Base-by-base conservation (phyloP, 2,329 filamentous ascomycete species). In the Tolypocladium capitatum region DNA sequence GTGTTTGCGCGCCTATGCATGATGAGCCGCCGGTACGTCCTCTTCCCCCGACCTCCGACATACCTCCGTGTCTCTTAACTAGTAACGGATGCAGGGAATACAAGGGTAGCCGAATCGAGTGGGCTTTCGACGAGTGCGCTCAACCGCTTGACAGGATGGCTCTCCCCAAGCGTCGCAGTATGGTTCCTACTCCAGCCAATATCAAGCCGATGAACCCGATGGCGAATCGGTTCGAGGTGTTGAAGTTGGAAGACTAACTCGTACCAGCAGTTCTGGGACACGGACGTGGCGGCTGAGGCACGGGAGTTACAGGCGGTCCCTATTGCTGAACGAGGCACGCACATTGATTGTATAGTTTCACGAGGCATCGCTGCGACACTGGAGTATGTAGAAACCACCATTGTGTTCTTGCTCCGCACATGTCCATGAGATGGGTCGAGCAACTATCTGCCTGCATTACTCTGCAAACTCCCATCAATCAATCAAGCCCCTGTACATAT, bases 1-100 rank as follows among this genome's bases (percentile, higher is more conserved):
- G 73, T 87, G 46, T 86, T 83, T 63, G 86, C 86, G 9, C 76
- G 79, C 18, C 85, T 78, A 10, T 92, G 86, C 66, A 85, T 94
- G 83, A 81, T 84, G 76, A 80, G 74, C 52, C 68, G 72, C 47
- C 53, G 54, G 74, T 77, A 60, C 59, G 73, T 65, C 24, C 40
- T 21, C 16, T 20, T 40, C 11, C 32, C 13, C 13, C 28, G 21
- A 34, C 2, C 31, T 34, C 14, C 3, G 38, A 30, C 35, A 5
- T n/a, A 24, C 10, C 20, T 21, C 31, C 31, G 31, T 32, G 31
- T 7, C 31, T 32, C 31, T 32, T 32, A 32, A 14, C 31, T 32
- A 16, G 16, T 31, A 14, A 16, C 3, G 20, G 9, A 62, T 42
- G n/a, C 18, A 52, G 76, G 14, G 74, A 73, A 30, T 94, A 92